These are phyloP conservation scores for Saccharomyces pastorianus DNA, from an alignment of 1,139 yeast genomes.

Conservation along the genomic window DNA sequence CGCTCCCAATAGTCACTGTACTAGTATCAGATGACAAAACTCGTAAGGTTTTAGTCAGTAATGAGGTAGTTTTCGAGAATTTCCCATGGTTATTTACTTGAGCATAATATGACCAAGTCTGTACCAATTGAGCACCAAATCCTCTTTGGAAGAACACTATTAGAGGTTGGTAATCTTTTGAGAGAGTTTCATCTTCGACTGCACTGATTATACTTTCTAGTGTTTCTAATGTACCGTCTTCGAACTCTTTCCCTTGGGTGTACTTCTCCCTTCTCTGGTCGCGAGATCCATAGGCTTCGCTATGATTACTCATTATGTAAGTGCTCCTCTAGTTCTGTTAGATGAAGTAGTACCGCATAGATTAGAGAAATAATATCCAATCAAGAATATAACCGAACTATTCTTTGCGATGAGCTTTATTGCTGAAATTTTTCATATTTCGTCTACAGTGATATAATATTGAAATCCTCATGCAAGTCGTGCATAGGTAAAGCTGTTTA, in stretches of 20 bases:
- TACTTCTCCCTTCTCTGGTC: constrained; percentile 5
- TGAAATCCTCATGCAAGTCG: background rate
- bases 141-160: constrained; percentile 33
- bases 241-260: constrained; percentile 16
- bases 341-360: background rate
- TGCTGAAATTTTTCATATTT: background rate
- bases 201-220: constrained; percentile 17
- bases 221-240: constrained; percentile 26
- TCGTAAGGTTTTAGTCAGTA: constrained; percentile 19
- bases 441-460: background rate
- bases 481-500: background rate
- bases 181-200: constrained; percentile 17
- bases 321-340: background rate
- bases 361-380: background rate
- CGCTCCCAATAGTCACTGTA: constrained; percentile 30
- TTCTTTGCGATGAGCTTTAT: background rate
- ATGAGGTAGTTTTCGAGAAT: constrained; percentile 38
- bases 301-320: background rate
- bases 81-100: constrained; percentile 53
- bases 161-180: constrained; percentile 25
- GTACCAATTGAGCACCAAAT: constrained; percentile 35
- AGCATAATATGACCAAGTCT: constrained; percentile 57
- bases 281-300: background rate
- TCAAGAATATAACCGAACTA: background rate
- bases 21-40: constrained; percentile 19